Percentiles rank a stretch among this genome's conserved stretches.
Conservation (phyloP, 2,329 filamentous ascomycete genomes). For the Fusarium torreyae region DNA sequence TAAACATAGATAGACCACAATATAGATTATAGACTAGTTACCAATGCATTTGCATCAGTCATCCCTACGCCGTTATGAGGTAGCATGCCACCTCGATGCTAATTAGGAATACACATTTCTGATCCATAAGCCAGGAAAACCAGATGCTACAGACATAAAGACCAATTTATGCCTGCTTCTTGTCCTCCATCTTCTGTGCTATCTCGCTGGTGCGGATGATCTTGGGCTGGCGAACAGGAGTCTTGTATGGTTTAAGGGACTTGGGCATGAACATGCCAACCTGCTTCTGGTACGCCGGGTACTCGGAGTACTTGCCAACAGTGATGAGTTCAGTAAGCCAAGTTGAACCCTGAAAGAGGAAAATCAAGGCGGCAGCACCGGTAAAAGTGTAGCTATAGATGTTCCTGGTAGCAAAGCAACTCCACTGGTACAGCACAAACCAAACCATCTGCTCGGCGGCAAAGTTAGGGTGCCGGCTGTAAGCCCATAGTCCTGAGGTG, state of each 20-base stretch:
- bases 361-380: constrained; percentile 78
- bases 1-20: constrained; percentile 24
- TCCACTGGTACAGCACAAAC: constrained; percentile 91
- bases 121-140: neutral
- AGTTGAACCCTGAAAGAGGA: constrained; percentile 92
- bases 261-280: constrained; percentile 88
- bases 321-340: constrained; percentile 89
- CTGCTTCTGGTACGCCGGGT: constrained; percentile 84
- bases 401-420: constrained; percentile 78
- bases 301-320: constrained; percentile 87
- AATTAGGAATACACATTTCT: neutral
- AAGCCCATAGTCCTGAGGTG: constrained; percentile 86
- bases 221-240: constrained; percentile 59
- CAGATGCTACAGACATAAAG: neutral
- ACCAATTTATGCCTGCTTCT: constrained; percentile 49
- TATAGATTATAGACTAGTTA: constrained; percentile 41
- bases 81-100: neutral
- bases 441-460: constrained; percentile 92
- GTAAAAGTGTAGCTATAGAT: constrained; percentile 84
- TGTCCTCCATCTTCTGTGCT: constrained; percentile 61
- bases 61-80: neutral
- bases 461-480: constrained; percentile 95
- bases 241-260: constrained; percentile 60
- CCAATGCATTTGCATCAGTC: constrained; percentile 11
- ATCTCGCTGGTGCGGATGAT: constrained; percentile 67